Conservation (phyloP, 805 yeast species). For the Candida montana region DNA sequence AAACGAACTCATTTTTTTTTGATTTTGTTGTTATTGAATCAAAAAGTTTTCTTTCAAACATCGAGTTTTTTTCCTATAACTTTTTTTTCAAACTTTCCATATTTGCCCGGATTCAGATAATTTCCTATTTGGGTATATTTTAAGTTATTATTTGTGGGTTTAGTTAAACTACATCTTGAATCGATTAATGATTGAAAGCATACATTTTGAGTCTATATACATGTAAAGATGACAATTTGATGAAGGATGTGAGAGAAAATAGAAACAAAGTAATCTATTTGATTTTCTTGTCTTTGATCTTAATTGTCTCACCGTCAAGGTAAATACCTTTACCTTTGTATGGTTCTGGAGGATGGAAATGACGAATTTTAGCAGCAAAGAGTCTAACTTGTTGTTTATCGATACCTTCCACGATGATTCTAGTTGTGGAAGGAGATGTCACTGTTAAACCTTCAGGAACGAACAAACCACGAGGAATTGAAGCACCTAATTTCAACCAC, state of each 20-base stretch:
- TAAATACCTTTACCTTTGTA: constrained; percentile 98
- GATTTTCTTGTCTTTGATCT: constrained; percentile 86
- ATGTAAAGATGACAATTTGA: not conserved
- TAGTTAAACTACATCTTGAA: too few relatives aligned
- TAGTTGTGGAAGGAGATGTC: constrained; percentile 76
- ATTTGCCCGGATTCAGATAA: not conserved
- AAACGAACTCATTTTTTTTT: constrained; percentile 9
- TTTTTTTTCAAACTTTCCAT: not conserved
- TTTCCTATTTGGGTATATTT: not conserved
- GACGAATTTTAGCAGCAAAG: constrained; percentile 85
- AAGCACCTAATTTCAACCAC: constrained; percentile 81
- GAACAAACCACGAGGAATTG: constrained; percentile 67
- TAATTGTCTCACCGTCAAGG: constrained; percentile 85
- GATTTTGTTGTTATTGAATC: not conserved
- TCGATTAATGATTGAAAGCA: not conserved
- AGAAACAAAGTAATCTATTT: constrained; percentile 42
- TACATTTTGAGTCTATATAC: constrained; percentile 2
- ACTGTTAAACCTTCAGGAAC: constrained; percentile 78
- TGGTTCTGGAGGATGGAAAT: constrained; percentile 93
- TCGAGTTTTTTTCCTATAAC: not conserved
- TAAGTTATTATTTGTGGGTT: too few relatives aligned
- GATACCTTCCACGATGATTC: constrained; percentile 79
- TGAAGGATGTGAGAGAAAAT: too few relatives aligned
- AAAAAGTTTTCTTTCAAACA: not conserved
- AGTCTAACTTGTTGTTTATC: constrained; percentile 82